Evolutionary conservation across 371 early-diverging fungal species (phyloP).

Genomic region (Apophysomyces variabilis): DNA sequence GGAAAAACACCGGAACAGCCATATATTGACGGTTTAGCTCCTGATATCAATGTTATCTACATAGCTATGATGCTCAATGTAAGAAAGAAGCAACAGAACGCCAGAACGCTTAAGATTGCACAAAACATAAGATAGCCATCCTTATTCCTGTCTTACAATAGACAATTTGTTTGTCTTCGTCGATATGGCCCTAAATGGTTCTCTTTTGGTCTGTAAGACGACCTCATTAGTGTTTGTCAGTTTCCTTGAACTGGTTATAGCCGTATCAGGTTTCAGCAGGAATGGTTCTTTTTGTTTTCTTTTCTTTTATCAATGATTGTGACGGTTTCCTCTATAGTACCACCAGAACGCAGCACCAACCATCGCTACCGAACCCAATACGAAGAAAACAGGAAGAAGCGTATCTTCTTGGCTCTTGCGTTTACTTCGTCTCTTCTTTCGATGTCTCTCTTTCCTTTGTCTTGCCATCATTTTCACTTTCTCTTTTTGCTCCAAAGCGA

Average conservation of each 20-base stretch:
- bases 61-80: too few species aligned
- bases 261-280: background rate
- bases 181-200: too few species aligned
- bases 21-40: too few species aligned
- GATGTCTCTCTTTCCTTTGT: background rate
- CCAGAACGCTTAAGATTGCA: too few species aligned
- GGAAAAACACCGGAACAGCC: too few species aligned
- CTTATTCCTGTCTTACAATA: too few species aligned
- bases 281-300: background rate
- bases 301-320: constrained; percentile 6
- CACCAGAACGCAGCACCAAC: constrained; percentile 43
- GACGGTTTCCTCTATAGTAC: constrained; percentile 22
- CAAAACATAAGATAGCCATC: too few species aligned
- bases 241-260: background rate
- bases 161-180: too few species aligned
- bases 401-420: constrained; percentile 18
- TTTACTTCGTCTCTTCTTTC: constrained; percentile 31
- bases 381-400: constrained; percentile 3
- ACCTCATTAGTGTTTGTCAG: too few species aligned
- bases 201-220: too few species aligned
- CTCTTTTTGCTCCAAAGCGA: constrained; percentile 9
- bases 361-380: constrained; percentile 35
- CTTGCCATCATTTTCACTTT: constrained; percentile 12
- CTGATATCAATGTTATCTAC: too few species aligned
- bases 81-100: too few species aligned